These are phyloP conservation scores for Alternaria brassicicola DNA, from an alignment of 2,329 filamentous ascomycete species.

Conservation along the genomic window DNA sequence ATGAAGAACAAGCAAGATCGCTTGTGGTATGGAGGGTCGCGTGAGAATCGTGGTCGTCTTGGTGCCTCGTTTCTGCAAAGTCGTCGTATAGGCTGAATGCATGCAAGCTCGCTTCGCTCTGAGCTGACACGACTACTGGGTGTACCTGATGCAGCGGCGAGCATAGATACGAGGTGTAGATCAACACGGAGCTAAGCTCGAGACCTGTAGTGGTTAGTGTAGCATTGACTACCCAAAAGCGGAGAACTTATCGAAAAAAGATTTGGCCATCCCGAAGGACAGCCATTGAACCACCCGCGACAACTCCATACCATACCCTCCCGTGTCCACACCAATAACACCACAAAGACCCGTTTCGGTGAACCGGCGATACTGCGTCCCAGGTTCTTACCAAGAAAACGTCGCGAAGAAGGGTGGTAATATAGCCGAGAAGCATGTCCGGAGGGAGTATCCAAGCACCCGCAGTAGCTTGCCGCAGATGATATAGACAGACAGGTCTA, in stretches of 20 bases:
- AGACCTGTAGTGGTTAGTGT: constrained; percentile 27
- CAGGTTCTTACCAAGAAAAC: constrained; percentile 29
- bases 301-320: constrained; percentile 22
- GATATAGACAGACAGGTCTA: constrained; percentile 46
- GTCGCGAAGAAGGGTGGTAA: constrained; percentile 14
- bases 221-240: constrained; percentile 21
- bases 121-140: constrained; percentile 2
- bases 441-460: constrained; percentile 11
- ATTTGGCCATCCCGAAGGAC: constrained; percentile 36
- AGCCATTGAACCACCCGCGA: constrained; percentile 24
- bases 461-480: constrained; percentile 18
- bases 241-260: constrained; percentile 52
- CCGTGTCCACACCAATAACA: constrained; percentile 23
- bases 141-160: constrained; percentile 3
- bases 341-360: constrained; percentile 9
- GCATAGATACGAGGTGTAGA: constrained; percentile 10
- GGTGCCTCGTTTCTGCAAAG: constrained; percentile 4
- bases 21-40: neutral
- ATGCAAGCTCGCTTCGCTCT: constrained; percentile 15
- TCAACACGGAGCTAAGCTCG: neutral
- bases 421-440: constrained; percentile 18
- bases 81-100: constrained; percentile 19
- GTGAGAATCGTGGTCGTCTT: neutral
- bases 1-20: neutral
- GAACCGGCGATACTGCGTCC: constrained; percentile 12